Evolutionary conservation across 2,329 filamentous ascomycete genomes (phyloP).

Genomic region (Penicillium sp.): DNA sequence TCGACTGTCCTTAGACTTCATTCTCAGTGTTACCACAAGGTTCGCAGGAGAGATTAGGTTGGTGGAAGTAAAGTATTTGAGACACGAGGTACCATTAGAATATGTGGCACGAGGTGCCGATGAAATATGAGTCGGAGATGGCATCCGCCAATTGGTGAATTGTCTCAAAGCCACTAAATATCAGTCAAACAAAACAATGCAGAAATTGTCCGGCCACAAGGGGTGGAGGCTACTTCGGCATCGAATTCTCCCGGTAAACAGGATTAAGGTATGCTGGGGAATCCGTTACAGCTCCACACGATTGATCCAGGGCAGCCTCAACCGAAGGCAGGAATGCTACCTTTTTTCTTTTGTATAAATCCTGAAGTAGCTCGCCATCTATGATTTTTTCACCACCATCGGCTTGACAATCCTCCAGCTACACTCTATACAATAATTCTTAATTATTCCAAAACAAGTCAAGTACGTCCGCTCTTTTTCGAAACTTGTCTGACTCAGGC

Average conservation of each 20-base stretch:
- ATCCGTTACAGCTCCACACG: neutral
- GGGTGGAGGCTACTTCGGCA: neutral
- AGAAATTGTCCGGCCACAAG: neutral
- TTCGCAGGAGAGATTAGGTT: neutral
- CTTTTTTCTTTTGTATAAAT: neutral
- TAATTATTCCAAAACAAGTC: neutral
- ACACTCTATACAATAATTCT: neutral
- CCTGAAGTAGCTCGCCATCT: neutral
- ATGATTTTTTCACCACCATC: neutral
- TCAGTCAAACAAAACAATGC: neutral
- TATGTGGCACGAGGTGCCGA: neutral
- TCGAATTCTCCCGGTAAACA: neutral
- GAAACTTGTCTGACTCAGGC: neutral
- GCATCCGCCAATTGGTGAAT: neutral
- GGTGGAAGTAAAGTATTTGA: neutral
- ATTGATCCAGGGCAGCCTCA: neutral
- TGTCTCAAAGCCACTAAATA: neutral
- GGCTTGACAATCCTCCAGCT: neutral
- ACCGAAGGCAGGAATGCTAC: neutral
- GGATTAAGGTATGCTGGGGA: neutral
- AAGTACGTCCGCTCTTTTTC: neutral
- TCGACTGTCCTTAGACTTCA: neutral
- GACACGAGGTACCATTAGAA: neutral
- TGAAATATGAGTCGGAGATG: neutral
- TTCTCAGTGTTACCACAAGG: neutral